Base-by-base conservation (phyloP, 106 monocot species). In the Chionographis japonica region DNA sequence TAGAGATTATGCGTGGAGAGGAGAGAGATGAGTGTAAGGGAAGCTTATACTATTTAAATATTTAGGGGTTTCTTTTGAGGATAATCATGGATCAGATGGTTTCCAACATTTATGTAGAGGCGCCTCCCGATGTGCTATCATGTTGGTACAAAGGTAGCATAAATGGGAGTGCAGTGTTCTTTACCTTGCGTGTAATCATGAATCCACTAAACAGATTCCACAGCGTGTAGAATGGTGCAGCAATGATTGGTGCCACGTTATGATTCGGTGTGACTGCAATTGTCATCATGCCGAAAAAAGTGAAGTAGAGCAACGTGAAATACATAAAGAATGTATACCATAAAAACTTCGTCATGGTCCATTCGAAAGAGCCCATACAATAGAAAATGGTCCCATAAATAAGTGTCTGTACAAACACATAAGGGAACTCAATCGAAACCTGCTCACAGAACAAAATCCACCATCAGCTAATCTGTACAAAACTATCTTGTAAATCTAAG, bases 171-270 rank as follows among this genome's bases (percentile, higher is more conserved):
- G 2, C 58, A 46, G 50, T 15, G 11, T 8, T 59, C 52, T 52
- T 72, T 85, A 93, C 98, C 93, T 83, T 83, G 14, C 62, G 78
- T 40, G 85, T 61, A 58, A 99, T 93, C 88, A 99, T 80, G 71
- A 99, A 99, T 7, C 98, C 98, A 60, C 93, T 85, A 68, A 99
- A 99, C 60, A 99, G 93, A 74, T 99, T 99, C 98, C 98, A 99
- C 20, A 99, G 78, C 4, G 90, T 99, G 68, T 88, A 99, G 79
- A 99, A 88, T 58, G 98, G 98, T 12, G 98, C 93, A 73, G 93
- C 85, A 57, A 99, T 82, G 60, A 99, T 99, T 39, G 98, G 93
- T 40, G 98, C 98, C 56, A 99, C 87, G 40, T 68, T 80, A 61
- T 93, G 93, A 68, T 88, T 99, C 8, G 98, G 98, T 20, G 98